Evolutionary conservation across 2,329 filamentous ascomycete genomes (phyloP), one percentile per base, ranked within the genome.

Genomic region (Fusarium sp.): DNA sequence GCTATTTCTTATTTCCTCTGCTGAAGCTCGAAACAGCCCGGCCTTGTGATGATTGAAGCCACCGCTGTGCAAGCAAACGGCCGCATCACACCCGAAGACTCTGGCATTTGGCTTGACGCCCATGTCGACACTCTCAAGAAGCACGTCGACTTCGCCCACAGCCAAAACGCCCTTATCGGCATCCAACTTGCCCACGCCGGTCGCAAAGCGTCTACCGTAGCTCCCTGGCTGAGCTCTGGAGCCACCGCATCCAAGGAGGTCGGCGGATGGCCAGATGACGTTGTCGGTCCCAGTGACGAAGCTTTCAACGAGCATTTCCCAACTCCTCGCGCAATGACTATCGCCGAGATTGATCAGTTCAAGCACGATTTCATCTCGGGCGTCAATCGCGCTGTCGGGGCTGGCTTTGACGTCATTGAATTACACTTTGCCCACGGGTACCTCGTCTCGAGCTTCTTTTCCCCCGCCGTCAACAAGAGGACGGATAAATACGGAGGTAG

Each of bases 401-500:
- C 90, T 1, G 94, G 94, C 0, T 90, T 93, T 72, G 92, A 93
- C 76, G 89, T 90, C 5, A 86, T 94, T 18, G 92, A 92, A 81
- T 90, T 97, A 60, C 94, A 97, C 84, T 89, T 88, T 75, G 94
- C 94, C 0, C 94, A 97, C 78, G 94, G 94, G 1, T 97, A 95
- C 79, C 87, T 97, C 0, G 84, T 96, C 0, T 90, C 92, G 76
- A 84, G 85, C 2, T 97, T 96, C 85, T 69, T 95, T 4, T 91
- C 90, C 0, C 93, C 94, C 0, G 88, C 88, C 0, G 86, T 87
- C n/a, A 97, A 97, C 82, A 84, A 89, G 59, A 88, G 94, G 18
- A 93, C 86, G 0, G 92, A 94, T 78, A 77, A 86, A 66, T 94
- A 94, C 76, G 92, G 92, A 22, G 92, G 92, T 2, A 89, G 85